Evolutionary conservation across 208 protist species (phyloP).

Genomic region (Naegleria fowleri): DNA sequence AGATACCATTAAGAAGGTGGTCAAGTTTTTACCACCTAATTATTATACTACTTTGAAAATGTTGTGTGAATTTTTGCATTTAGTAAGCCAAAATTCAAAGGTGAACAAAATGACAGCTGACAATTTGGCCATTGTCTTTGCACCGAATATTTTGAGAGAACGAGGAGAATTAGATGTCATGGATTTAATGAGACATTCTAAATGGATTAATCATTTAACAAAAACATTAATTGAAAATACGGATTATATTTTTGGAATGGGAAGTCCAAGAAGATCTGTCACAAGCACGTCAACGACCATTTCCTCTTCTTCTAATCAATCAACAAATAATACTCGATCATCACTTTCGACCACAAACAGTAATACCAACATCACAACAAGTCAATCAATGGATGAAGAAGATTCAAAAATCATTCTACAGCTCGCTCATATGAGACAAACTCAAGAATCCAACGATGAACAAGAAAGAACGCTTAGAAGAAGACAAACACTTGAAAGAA

Average conservation of each 20-base stretch:
- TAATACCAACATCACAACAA: too few species aligned
- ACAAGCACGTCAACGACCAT: too few species aligned
- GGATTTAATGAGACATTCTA: not conserved
- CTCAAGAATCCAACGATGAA: not conserved
- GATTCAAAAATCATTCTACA: too few species aligned
- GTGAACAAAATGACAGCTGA: not conserved
- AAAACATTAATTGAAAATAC: not conserved
- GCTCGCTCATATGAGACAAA: not conserved
- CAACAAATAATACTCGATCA: too few species aligned
- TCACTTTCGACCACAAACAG: too few species aligned
- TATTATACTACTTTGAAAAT: not conserved
- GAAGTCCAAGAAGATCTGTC: not conserved
- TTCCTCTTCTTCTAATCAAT: not conserved
- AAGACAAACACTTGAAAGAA: not conserved
- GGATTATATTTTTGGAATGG: not conserved
- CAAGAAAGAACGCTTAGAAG: not conserved
- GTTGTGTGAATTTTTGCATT: not conserved
- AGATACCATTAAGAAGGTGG: not conserved
- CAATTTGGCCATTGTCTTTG: conserved; percentile 28
- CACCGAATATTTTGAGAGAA: conserved; percentile 16
- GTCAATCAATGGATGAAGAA: too few species aligned
- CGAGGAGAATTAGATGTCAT: not conserved
- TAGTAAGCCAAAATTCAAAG: not conserved
- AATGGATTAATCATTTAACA: not conserved
- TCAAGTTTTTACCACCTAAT: not conserved